phyloP scores from a whole-genome alignment of 495 filamentous ascomycete species.

The Geoglossum glabrum region DNA sequence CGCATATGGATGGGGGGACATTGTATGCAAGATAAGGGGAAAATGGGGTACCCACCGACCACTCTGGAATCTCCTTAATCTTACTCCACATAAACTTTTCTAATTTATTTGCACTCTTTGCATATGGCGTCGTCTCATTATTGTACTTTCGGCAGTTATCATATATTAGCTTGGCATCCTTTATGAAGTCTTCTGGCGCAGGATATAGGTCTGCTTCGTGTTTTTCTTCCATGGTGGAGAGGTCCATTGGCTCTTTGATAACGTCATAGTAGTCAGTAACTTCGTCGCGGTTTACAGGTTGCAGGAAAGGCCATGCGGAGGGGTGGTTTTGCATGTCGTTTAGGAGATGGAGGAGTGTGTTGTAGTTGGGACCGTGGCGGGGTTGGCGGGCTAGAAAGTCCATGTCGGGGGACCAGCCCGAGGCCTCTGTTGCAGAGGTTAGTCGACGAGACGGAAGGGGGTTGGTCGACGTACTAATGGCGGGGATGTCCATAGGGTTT shows the following conservation, averaged over 20 bases:
- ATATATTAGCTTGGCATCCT: constrained; percentile 78
- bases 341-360: constrained; percentile 74
- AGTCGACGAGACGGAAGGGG: not conserved
- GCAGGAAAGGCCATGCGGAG: constrained; percentile 81
- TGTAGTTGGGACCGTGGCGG: constrained; percentile 94
- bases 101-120: constrained; percentile 84
- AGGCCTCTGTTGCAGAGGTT: constrained; percentile 25
- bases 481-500: constrained; percentile 61
- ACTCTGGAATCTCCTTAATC: constrained; percentile 85
- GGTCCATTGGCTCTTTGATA: constrained; percentile 94
- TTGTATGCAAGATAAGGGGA: not conserved
- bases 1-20: too few species aligned
- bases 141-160: constrained; percentile 93
- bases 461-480: constrained; percentile 31
- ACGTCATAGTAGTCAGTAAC: constrained; percentile 96
- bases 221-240: constrained; percentile 88
- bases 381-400: constrained; percentile 89
- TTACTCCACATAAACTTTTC: constrained; percentile 96
- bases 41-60: constrained; percentile 42
- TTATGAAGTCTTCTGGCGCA: constrained; percentile 81
- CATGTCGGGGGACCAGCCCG: constrained; percentile 94
- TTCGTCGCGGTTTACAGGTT: constrained; percentile 86
- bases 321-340: constrained; percentile 90
- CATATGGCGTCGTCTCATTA: constrained; percentile 85
- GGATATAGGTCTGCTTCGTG: constrained; percentile 85